phyloP scores from a whole-genome alignment of 2,329 filamentous ascomycete genomes.

The Elsinoe australis region DNA sequence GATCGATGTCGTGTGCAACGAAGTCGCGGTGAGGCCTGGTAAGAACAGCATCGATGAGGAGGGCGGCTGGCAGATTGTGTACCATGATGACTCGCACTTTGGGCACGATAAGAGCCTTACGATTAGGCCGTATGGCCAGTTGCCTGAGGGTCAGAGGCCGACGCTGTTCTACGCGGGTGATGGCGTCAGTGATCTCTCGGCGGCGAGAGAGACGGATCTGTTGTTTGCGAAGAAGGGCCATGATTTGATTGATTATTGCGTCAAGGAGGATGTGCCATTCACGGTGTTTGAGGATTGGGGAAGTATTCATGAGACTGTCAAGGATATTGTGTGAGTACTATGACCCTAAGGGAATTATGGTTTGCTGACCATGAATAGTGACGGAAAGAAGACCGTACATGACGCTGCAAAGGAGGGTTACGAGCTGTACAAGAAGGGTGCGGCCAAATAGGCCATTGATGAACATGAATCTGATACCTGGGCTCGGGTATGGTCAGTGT shows the following conservation, averaged over 20 bases:
- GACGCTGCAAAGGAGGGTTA: constrained; percentile 55
- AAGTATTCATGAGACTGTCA: constrained; percentile 66
- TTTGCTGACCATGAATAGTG: constrained; percentile 32
- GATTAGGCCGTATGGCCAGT: constrained; percentile 74
- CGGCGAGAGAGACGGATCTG: constrained; percentile 84
- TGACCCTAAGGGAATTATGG: constrained; percentile 1
- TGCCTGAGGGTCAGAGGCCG: constrained; percentile 62
- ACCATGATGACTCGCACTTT: constrained; percentile 79
- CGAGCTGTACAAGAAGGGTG: constrained; percentile 40
- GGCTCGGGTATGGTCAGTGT: too few species aligned
- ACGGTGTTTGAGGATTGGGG: constrained; percentile 81
- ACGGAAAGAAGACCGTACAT: constrained; percentile 61
- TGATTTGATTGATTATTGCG: constrained; percentile 81
- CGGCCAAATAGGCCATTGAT: constrained; percentile 25
- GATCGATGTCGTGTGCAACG: constrained; percentile 86
- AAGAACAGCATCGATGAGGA: constrained; percentile 65
- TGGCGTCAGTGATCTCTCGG: constrained; percentile 85
- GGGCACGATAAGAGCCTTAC: constrained; percentile 97
- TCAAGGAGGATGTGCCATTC: constrained; percentile 75
- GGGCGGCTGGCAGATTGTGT: constrained; percentile 80
- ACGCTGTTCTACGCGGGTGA: constrained; percentile 92
- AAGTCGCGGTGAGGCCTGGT: constrained; percentile 59
- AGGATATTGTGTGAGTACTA: constrained; percentile 54
- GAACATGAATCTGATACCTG: too few species aligned
- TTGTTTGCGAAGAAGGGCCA: constrained; percentile 89